These are phyloP conservation scores for Berberis vulgaris DNA, from an alignment of 164 flowering plant genomes.

Conservation along the genomic window DNA sequence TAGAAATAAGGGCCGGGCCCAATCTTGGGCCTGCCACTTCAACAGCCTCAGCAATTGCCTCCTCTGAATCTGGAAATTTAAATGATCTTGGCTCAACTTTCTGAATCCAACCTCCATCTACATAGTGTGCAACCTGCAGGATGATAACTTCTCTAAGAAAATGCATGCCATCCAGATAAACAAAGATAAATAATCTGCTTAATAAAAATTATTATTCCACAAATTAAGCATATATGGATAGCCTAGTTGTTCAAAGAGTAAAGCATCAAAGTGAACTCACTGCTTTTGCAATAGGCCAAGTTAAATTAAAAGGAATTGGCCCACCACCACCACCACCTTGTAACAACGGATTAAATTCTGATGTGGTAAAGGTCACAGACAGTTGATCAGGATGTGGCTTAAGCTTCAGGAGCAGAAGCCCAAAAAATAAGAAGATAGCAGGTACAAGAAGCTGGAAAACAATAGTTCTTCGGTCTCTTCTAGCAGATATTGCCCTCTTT, in stretches of 20 bases:
- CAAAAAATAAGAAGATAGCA: conserved; percentile 72
- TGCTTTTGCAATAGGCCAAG: conserved; percentile 58
- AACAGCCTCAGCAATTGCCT: conserved; percentile 67
- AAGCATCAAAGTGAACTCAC: conserved; percentile 21
- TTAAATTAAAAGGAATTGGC: conserved; percentile 88
- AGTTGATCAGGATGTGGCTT: conserved; percentile 96
- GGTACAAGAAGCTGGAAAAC: conserved; percentile 94
- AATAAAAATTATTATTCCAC: background rate
- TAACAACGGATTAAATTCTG: conserved; percentile 82
- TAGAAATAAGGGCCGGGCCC: conserved; percentile 73
- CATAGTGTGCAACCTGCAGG: conserved; percentile 58
- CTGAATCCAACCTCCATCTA: conserved; percentile 96
- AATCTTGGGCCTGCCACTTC: conserved; percentile 80
- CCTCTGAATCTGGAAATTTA: conserved; percentile 66
- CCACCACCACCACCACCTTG: conserved; percentile 95
- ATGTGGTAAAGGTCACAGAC: conserved; percentile 75
- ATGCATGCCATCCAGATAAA: background rate
- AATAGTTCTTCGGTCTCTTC: conserved; percentile 77
- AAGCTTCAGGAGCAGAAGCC: conserved; percentile 75
- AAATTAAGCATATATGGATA: background rate
- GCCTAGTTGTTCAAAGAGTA: background rate
- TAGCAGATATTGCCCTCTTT: conserved; percentile 80
- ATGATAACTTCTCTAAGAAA: conserved; percentile 3
- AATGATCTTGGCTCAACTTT: conserved; percentile 42
- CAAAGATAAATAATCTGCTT: background rate